Percentiles rank a stretch among this genome's conserved stretches.
Conservation (phyloP, 441 rosid species). For the Adansonia grandidieri region DNA sequence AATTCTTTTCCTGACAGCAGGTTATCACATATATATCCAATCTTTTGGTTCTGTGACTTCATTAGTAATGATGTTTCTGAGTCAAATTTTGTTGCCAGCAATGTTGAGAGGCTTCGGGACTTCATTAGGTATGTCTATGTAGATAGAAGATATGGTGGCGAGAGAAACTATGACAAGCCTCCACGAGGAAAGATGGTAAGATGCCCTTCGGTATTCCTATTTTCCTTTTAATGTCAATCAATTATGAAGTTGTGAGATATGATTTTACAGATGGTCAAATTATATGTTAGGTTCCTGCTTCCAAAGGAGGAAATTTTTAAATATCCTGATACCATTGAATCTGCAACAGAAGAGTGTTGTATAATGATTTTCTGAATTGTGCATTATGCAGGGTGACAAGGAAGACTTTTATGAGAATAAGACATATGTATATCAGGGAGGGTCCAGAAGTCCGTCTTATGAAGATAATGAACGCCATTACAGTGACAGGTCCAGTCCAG, state of each 20-base stretch:
- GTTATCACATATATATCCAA: slow-evolving; percentile 41
- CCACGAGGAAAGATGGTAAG: slow-evolving; percentile 68
- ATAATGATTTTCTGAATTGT: slow-evolving; percentile 23
- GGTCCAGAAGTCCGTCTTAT: slow-evolving; percentile 86
- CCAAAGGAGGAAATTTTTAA: background rate
- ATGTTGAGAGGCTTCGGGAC: slow-evolving; percentile 80
- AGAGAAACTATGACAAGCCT: slow-evolving; percentile 76
- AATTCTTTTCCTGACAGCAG: slow-evolving; percentile 84
- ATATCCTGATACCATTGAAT: slow-evolving; percentile 6
- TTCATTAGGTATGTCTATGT: slow-evolving; percentile 92
- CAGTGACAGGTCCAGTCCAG: slow-evolving; percentile 79
- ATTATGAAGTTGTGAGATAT: background rate
- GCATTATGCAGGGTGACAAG: slow-evolving; percentile 63
- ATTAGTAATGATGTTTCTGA: slow-evolving; percentile 32
- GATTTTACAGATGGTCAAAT: slow-evolving; percentile 15
- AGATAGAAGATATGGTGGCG: slow-evolving; percentile 79
- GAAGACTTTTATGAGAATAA: slow-evolving; percentile 62
- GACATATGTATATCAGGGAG: slow-evolving; percentile 55
- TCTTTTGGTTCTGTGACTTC: slow-evolving; percentile 24
- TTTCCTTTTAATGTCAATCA: background rate
- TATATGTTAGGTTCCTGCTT: slow-evolving; percentile 1
- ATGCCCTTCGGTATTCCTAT: slow-evolving; percentile 16
- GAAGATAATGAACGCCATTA: slow-evolving; percentile 76
- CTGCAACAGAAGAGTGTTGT: slow-evolving; percentile 24
- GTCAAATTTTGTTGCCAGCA: slow-evolving; percentile 53